phyloP scores from a whole-genome alignment of 805 yeast species.

The Brettanomyces anomalus region DNA sequence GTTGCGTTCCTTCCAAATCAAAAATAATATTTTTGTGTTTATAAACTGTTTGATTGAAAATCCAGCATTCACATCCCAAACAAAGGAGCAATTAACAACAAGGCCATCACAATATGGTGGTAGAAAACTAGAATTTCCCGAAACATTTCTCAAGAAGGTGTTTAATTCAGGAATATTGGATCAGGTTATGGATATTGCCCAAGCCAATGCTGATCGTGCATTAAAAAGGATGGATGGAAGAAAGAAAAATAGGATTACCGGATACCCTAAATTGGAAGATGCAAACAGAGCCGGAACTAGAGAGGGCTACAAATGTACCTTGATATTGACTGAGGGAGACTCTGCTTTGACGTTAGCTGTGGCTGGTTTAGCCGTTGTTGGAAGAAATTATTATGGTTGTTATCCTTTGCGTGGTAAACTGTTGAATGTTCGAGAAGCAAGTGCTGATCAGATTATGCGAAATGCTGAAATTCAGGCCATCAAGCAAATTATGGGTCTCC shows the following conservation, averaged over 20 bases:
- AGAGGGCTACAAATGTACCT: constrained; percentile 86
- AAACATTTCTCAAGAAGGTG: constrained; percentile 62
- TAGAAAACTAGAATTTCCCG: constrained; percentile 61
- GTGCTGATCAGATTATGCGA: constrained; percentile 88
- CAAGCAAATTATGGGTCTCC: constrained; percentile 91
- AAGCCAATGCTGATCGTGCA: constrained; percentile 79
- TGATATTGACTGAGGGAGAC: constrained; percentile 94
- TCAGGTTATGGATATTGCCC: constrained; percentile 74
- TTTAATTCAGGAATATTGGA: constrained; percentile 66
- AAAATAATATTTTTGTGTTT: constrained; percentile 83
- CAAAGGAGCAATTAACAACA: constrained; percentile 92
- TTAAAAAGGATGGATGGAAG: constrained; percentile 84
- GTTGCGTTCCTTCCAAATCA: constrained; percentile 81
- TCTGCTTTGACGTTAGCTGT: constrained; percentile 91
- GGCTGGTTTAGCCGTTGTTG: constrained; percentile 89
- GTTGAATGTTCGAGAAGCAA: constrained; percentile 92
- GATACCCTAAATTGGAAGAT: constrained; percentile 83
- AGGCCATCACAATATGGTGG: constrained; percentile 87
- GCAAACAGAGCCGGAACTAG: constrained; percentile 94
- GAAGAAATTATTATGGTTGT: constrained; percentile 91
- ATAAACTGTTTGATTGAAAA: constrained; percentile 89
- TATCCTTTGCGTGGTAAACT: constrained; percentile 94
- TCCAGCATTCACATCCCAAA: constrained; percentile 96
- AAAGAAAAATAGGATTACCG: constrained; percentile 76
- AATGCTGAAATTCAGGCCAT: constrained; percentile 93